Evolutionary conservation across 2,329 filamentous ascomycete genomes (phyloP).

Genomic region (Monilinia fructigena): DNA sequence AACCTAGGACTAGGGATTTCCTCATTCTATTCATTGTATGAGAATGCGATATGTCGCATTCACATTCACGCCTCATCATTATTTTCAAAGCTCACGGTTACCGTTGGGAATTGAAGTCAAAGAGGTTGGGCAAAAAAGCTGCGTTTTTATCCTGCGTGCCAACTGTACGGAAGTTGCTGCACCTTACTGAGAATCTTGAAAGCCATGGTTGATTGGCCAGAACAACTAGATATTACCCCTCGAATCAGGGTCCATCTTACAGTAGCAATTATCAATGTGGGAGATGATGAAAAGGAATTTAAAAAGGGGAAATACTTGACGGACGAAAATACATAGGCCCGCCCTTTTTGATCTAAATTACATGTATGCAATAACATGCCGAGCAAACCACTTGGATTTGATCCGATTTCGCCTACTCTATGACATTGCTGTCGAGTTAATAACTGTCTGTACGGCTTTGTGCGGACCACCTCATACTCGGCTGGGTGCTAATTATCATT

Average conservation of each 20-base stretch:
- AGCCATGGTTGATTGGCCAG: constrained; percentile 12
- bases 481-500: constrained; percentile 4
- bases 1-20: constrained; percentile 4
- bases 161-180: constrained; percentile 23
- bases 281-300: constrained; percentile 8
- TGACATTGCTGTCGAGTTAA: not conserved
- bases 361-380: not conserved
- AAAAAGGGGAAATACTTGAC: not conserved
- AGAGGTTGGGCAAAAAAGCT: constrained; percentile 20
- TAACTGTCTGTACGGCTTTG: not conserved
- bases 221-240: constrained; percentile 21
- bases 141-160: constrained; percentile 13
- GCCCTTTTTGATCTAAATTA: not conserved
- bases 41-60: constrained; percentile 21
- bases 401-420: not conserved
- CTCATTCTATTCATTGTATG: constrained; percentile 12
- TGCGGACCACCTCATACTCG: not conserved
- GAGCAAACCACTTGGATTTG: not conserved
- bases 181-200: constrained; percentile 5
- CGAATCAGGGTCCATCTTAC: constrained; percentile 23
- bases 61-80: constrained; percentile 10
- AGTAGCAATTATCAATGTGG: constrained; percentile 6
- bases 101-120: constrained; percentile 14
- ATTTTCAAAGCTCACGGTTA: constrained; percentile 19
- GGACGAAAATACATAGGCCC: not conserved